Evolutionary conservation across 2,329 filamentous ascomycete genomes (phyloP).

Genomic region (Ophidiomyces ophidiicola): DNA sequence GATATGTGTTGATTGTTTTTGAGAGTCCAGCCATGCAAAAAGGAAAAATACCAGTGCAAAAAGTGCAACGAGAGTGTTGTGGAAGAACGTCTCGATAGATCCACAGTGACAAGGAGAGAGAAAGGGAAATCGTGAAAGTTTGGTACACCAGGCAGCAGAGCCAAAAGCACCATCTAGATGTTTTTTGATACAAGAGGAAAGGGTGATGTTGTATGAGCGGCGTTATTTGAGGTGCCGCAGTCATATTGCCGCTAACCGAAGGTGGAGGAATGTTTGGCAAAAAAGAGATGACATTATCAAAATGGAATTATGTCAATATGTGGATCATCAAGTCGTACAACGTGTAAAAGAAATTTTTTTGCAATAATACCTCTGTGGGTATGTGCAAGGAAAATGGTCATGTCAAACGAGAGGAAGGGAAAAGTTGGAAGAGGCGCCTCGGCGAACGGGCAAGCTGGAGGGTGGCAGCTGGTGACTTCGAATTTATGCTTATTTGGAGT

Average conservation of each 20-base stretch:
- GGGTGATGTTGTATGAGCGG: not conserved
- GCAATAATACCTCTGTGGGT: conserved; percentile 1
- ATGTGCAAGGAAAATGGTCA: conserved; percentile 4
- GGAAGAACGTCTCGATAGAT: conserved; percentile 8
- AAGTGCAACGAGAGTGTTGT: not conserved
- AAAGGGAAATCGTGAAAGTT: conserved; percentile 6
- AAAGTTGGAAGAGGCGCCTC: not conserved
- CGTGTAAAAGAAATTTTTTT: not conserved
- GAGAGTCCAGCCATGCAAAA: conserved; percentile 9
- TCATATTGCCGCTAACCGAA: not conserved
- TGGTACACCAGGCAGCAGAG: conserved; percentile 3
- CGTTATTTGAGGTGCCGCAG: not conserved
- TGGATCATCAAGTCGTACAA: conserved; percentile 13
- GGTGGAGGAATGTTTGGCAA: conserved; percentile 1
- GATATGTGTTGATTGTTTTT: no score
- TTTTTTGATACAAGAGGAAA: conserved; percentile 5
- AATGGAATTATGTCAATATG: conserved; percentile 8
- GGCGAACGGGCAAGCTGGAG: not conserved
- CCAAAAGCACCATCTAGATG: conserved; percentile 10
- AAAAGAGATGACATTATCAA: conserved; percentile 9
- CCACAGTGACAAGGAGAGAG: conserved; percentile 6
- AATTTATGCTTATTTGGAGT: conserved; percentile 3
- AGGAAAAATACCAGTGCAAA: not conserved
- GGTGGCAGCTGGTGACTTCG: not conserved
- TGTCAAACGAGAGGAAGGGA: conserved; percentile 9